Evolutionary conservation across 106 monocot genomes (phyloP).

Genomic region (Platanthera zijinensis): DNA sequence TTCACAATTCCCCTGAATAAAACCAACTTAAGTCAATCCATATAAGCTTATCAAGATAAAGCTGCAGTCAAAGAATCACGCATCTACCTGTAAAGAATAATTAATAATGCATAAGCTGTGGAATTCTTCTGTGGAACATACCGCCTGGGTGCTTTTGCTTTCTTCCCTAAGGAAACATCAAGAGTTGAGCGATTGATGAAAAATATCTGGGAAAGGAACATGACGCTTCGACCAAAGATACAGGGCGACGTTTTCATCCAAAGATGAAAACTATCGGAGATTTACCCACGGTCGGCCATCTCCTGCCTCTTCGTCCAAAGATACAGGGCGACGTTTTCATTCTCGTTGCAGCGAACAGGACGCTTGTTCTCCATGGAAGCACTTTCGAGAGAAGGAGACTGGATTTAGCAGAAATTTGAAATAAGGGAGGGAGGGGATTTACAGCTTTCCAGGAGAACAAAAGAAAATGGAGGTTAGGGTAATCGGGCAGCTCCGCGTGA

Average conservation of each 20-base stretch:
- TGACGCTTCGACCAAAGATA: no score
- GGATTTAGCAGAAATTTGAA: neutral
- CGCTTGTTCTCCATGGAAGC: constrained; percentile 27
- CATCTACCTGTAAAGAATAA: constrained; percentile 76
- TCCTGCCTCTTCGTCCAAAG: constrained; percentile 58
- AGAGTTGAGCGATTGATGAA: neutral
- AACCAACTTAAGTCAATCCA: neutral
- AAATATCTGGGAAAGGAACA: neutral
- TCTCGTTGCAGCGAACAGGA: constrained; percentile 57
- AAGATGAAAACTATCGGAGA: constrained; percentile 59
- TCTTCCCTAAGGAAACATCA: constrained; percentile 46
- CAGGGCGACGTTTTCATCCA: no score
- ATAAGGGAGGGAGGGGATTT: neutral
- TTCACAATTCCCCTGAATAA: constrained; percentile 38
- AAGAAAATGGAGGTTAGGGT: neutral
- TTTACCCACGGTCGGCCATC: constrained; percentile 31
- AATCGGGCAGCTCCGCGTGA: no score
- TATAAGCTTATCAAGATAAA: neutral
- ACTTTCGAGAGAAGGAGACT: neutral
- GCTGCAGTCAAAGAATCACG: neutral
- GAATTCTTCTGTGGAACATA: constrained; percentile 96
- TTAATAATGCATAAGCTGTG: constrained; percentile 76
- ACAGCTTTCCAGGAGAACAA: neutral
- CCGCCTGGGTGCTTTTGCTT: constrained; percentile 45
- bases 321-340: constrained; percentile 53